Evolutionary conservation across 2,329 filamentous ascomycete species (phyloP).

Genomic region (Aspergillus brasiliensis): DNA sequence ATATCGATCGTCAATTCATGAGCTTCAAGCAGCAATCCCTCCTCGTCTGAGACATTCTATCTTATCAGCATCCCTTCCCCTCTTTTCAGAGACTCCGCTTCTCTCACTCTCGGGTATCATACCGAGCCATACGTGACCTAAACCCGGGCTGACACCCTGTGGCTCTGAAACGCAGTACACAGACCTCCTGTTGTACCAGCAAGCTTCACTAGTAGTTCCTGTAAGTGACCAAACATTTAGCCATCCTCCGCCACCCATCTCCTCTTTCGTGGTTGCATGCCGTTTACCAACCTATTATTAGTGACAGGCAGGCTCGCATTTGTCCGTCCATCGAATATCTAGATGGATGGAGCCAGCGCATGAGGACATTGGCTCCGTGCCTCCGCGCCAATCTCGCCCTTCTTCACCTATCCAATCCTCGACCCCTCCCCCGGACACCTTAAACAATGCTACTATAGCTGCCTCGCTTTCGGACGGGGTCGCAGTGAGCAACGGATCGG

Average conservation of each 20-base stretch:
- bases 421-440: slow-evolving; percentile 12
- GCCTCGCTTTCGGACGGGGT: slow-evolving; percentile 10
- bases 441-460: slow-evolving; percentile 14
- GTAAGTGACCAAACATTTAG: slow-evolving; percentile 7
- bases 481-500: slow-evolving; percentile 16
- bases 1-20: not conserved
- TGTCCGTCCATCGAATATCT: slow-evolving; percentile 25
- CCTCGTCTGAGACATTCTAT: not conserved
- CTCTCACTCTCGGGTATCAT: not conserved
- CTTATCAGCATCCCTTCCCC: not conserved
- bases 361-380: slow-evolving; percentile 39
- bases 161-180: slow-evolving; percentile 2
- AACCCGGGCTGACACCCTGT: not conserved
- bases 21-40: not conserved
- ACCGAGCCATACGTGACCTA: not conserved
- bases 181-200: slow-evolving; percentile 6
- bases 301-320: slow-evolving; percentile 12
- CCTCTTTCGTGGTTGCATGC: slow-evolving; percentile 17
- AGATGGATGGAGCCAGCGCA: slow-evolving; percentile 46
- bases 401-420: slow-evolving; percentile 22
- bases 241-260: slow-evolving; percentile 14
- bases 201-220: slow-evolving; percentile 12
- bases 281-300: slow-evolving; percentile 19
- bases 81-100: not conserved
- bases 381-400: slow-evolving; percentile 30